Conservation (phyloP, 2,329 filamentous ascomycete genomes). For the Calonectria hongkongensis region DNA sequence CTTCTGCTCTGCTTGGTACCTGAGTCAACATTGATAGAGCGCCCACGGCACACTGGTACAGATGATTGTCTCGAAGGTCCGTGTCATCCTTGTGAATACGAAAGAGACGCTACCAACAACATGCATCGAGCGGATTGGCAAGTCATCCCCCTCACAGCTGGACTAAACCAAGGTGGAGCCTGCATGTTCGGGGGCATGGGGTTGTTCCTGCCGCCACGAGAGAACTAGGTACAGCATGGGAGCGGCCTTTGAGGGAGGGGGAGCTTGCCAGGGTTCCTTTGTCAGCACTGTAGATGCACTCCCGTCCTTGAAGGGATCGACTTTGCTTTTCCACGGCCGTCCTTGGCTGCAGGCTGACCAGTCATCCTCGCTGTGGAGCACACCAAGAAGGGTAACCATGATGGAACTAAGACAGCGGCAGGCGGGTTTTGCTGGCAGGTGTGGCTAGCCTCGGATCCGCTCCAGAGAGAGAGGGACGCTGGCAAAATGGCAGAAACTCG, state of each 20-base stretch:
- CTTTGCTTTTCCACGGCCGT: constrained; percentile 45
- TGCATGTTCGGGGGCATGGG: constrained; percentile 57
- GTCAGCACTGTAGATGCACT: constrained; percentile 45
- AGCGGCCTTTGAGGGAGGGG: constrained; percentile 26
- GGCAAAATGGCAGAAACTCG: not conserved
- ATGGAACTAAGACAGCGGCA: constrained; percentile 43
- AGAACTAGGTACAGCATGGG: constrained; percentile 43
- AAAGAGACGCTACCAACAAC: constrained; percentile 50
- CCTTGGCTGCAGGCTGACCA: constrained; percentile 44
- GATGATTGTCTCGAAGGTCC: constrained; percentile 60
- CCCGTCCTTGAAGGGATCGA: constrained; percentile 43
- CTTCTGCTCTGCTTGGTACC: constrained; percentile 57
- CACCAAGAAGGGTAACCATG: constrained; percentile 42
- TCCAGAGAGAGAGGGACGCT: constrained; percentile 20
- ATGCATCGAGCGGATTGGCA: constrained; percentile 52
- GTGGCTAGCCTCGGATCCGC: constrained; percentile 25
- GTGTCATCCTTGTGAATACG: constrained; percentile 57
- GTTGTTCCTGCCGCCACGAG: constrained; percentile 56
- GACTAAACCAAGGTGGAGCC: constrained; percentile 51
- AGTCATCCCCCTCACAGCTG: constrained; percentile 40
- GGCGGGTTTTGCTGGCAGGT: constrained; percentile 31
- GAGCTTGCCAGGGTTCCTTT: constrained; percentile 38
- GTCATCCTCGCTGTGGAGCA: constrained; percentile 40
- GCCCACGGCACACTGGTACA: constrained; percentile 49
- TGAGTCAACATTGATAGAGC: constrained; percentile 55